Percentiles rank a stretch among this genome's conserved stretches.
phyloP scores from a whole-genome alignment of 495 filamentous ascomycete species.

The Aspergillus heteromorphus region DNA sequence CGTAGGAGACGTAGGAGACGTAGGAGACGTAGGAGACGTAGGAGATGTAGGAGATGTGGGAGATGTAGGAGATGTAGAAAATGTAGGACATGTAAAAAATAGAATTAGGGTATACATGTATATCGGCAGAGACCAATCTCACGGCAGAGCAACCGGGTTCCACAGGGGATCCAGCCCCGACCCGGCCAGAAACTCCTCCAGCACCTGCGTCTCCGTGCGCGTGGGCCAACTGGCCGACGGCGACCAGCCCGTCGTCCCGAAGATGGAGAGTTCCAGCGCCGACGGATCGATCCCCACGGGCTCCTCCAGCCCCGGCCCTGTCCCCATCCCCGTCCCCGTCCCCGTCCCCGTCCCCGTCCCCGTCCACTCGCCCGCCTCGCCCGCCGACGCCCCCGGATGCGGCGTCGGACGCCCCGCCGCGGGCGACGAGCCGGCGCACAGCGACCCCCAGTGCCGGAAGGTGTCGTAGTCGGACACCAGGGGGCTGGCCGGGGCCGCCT shows the following conservation, averaged over 20 bases:
- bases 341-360: not conserved
- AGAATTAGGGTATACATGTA: too few relatives aligned
- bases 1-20: not conserved
- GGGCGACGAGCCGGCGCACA: conserved; percentile 1
- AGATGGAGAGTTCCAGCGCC: conserved; percentile 14
- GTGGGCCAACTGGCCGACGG: conserved; percentile 19
- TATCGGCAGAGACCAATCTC: not conserved
- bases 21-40: too few relatives aligned
- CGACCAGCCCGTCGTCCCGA: conserved; percentile 11
- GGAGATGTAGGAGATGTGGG: too few relatives aligned
- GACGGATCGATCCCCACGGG: conserved; percentile 11
- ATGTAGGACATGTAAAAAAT: too few relatives aligned
- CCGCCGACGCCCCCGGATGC: too few relatives aligned
- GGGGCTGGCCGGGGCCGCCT: not conserved
- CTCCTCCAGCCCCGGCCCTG: not conserved
- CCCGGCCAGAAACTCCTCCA: conserved; percentile 19
- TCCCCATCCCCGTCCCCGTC: too few relatives aligned
- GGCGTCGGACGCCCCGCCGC: not conserved
- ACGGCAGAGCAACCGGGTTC: not conserved
- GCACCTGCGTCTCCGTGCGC: conserved; percentile 19
- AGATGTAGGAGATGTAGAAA: too few relatives aligned
- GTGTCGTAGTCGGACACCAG: conserved; percentile 19
- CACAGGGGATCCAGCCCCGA: not conserved
- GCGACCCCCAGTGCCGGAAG: conserved; percentile 26
- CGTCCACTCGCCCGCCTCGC: too few relatives aligned